Base-by-base conservation (phyloP, 306 rosid genomes). In the Erythrophleum fordii region DNA sequence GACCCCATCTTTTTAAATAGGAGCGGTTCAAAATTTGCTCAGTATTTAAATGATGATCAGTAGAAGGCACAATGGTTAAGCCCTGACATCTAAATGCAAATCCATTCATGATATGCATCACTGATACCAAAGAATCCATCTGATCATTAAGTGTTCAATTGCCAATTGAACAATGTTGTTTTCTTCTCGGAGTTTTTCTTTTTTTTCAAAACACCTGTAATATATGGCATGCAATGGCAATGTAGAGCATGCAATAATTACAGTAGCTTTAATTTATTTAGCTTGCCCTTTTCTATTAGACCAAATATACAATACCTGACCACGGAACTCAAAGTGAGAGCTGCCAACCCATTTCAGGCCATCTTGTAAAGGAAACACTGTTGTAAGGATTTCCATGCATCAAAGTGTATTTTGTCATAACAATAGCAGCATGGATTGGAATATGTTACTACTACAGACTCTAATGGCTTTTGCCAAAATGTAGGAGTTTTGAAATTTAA, bases 251-350 rank as follows among this genome's bases (percentile, higher is more conserved):
- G 37, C 59, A 35, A 60, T 72, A 71, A 35, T 69, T 56, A 44
- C 66, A 72, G 62, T 72, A 59, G 65, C n/a, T n/a, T n/a, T n/a
- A n/a, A n/a, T n/a, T n/a, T n/a, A n/a, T 60, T 46, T 49, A 48
- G 42, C 51, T 69, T 59, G 44, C 65, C 75, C 58, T 29, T 29
- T 13, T 49, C 56, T 28, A 16, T 14, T 12, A 61, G 68, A n/a
- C 11, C 68, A 61, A 28, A 28, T 60, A 28, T 60, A 35, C 39
- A 7, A 31, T 64, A 8, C 25, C 46, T 16, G 8, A 22, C 53
- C 53, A 16, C 14, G 41, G 16, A 5, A 44, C 14, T 31, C 4
- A 4, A 31, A 31, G 34, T 31, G 34, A 31, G 34, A n/a, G n/a
- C n/a, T n/a, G n/a, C n/a, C n/a, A n/a, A n/a, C n/a, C n/a, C n/a